These are phyloP conservation scores for Skeletonema potamos DNA, from an alignment of 108 stramenopile species.

Conservation along the genomic window DNA sequence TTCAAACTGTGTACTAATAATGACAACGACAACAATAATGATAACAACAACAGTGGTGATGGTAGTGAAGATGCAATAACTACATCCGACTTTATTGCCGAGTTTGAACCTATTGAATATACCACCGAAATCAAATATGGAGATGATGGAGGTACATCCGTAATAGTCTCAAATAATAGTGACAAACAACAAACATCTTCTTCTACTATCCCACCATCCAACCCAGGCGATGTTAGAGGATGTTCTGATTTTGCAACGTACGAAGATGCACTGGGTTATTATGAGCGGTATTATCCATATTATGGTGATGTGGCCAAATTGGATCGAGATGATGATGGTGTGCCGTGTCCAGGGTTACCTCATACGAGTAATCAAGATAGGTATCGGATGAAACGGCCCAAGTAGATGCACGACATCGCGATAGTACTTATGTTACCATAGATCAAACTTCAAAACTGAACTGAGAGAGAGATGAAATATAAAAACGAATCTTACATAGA, in stretches of 20 bases:
- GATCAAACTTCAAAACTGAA: no score
- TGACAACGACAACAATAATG: neutral
- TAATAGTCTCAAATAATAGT: conserved; percentile 2
- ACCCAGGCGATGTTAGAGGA: conserved; percentile 51
- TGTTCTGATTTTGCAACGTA: conserved; percentile 68
- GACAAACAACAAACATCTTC: conserved; percentile 3
- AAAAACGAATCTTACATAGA: neutral
- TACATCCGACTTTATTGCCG: conserved; percentile 23
- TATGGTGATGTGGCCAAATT: conserved; percentile 67
- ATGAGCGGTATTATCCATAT: conserved; percentile 52
- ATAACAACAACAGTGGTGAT: no score
- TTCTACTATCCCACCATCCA: conserved; percentile 19
- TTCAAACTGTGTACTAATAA: conserved; percentile 22
- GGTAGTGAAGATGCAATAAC: neutral
- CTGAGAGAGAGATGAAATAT: no score
- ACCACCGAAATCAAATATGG: conserved; percentile 38
- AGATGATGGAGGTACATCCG: conserved; percentile 47
- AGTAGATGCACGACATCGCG: no score
- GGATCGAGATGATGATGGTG: conserved; percentile 68
- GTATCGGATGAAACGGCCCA: conserved; percentile 61
- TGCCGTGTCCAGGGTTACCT: conserved; percentile 71
- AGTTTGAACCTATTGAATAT: conserved; percentile 60
- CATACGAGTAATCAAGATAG: conserved; percentile 48
- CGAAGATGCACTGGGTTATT: conserved; percentile 63
- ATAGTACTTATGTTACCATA: no score